These are phyloP conservation scores for Bisporella sp. DNA, from an alignment of 2,329 filamentous ascomycete species.

Conservation along the genomic window DNA sequence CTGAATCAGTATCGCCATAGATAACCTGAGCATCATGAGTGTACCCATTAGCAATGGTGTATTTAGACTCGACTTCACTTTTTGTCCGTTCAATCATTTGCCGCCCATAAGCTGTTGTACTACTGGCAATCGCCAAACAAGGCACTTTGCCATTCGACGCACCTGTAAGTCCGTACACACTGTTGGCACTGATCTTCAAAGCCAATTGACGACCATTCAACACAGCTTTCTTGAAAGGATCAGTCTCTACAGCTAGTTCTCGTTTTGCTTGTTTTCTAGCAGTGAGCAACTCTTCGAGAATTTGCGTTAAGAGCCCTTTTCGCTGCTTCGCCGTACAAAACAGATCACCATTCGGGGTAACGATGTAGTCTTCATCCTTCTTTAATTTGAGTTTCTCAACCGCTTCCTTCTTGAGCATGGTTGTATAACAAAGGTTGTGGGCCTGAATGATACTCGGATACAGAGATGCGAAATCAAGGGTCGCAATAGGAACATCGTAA, in stretches of 20 bases:
- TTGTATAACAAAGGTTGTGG: constrained; percentile 97
- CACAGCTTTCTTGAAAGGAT: constrained; percentile 96
- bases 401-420: constrained; percentile 70
- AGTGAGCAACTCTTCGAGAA: constrained; percentile 86
- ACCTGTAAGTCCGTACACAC: constrained; percentile 93
- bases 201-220: constrained; percentile 95
- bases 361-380: constrained; percentile 92
- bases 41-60: constrained; percentile 91
- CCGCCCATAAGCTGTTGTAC: constrained; percentile 92
- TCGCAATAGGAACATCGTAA: constrained; percentile 91
- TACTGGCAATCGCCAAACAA: constrained; percentile 90
- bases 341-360: constrained; percentile 89
- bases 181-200: constrained; percentile 94
- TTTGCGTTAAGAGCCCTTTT: constrained; percentile 88
- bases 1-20: constrained; percentile 97
- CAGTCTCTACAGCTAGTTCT: constrained; percentile 80
- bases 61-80: constrained; percentile 84
- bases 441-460: constrained; percentile 99
- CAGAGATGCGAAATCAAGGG: constrained; percentile 95
- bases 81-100: constrained; percentile 99
- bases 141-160: constrained; percentile 94
- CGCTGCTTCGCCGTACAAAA: constrained; percentile 85
- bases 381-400: constrained; percentile 70
- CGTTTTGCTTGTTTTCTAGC: constrained; percentile 93
- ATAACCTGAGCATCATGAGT: constrained; percentile 93